Conservation (phyloP, 2,329 filamentous ascomycete genomes). For the Beauveria sp. region DNA sequence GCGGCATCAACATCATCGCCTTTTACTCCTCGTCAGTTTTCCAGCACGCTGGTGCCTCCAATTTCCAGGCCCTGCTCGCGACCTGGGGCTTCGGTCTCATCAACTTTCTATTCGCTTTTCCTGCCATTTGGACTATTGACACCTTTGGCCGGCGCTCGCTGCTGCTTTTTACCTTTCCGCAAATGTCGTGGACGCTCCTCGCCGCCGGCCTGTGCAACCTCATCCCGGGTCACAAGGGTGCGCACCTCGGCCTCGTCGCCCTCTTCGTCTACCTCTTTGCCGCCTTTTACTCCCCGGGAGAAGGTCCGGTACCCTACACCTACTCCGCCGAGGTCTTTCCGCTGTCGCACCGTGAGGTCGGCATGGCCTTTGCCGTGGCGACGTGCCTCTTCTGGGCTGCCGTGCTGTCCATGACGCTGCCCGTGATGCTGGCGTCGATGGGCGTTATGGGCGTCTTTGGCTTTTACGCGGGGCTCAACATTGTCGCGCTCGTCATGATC, state of each 20-base stretch:
- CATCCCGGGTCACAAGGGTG: conserved; percentile 32
- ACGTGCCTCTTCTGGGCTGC: conserved; percentile 56
- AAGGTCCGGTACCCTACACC: conserved; percentile 61
- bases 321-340: conserved; percentile 66
- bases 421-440: conserved; percentile 42
- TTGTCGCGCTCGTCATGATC: conserved; percentile 47
- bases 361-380: conserved; percentile 63
- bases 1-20: conserved; percentile 64
- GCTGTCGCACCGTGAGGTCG: conserved; percentile 61
- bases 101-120: conserved; percentile 51
- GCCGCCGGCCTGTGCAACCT: conserved; percentile 42
- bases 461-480: conserved; percentile 48
- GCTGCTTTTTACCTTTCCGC: conserved; percentile 34
- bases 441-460: conserved; percentile 43
- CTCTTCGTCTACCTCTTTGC: conserved; percentile 51
- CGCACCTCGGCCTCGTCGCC: conserved; percentile 38
- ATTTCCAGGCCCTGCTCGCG: conserved; percentile 50
- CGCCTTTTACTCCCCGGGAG: conserved; percentile 43
- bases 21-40: conserved; percentile 66
- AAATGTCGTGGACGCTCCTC: conserved; percentile 34
- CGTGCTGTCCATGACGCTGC: conserved; percentile 57
- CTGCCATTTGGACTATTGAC: conserved; percentile 53
- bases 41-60: conserved; percentile 45
- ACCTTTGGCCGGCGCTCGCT: conserved; percentile 47
- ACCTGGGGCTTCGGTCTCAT: conserved; percentile 52